phyloP scores from a whole-genome alignment of 73 alveolate species.

The Paramecium caudatum region DNA sequence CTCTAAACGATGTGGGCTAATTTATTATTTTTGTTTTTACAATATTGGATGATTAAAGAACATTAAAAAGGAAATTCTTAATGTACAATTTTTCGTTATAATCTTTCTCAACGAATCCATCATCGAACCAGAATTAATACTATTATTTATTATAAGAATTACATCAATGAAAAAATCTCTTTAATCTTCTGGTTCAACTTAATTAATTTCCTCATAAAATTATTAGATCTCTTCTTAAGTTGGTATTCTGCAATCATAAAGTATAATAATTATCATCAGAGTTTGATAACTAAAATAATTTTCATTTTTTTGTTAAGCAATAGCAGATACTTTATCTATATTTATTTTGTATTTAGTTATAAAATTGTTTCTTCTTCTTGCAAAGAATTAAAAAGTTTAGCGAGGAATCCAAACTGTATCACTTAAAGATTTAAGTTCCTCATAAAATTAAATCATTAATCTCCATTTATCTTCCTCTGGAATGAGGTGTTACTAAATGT shows the following conservation, averaged over 20 bases:
- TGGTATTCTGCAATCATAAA: slow-evolving; percentile 36
- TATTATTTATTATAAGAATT: not conserved
- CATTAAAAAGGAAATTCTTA: slow-evolving; percentile 14
- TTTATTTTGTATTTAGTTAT: not conserved
- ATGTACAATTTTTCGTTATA: not conserved
- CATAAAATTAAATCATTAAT: slow-evolving; percentile 1
- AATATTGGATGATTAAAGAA: not conserved
- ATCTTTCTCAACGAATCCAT: not conserved
- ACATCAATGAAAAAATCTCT: slow-evolving; percentile 14
- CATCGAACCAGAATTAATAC: slow-evolving; percentile 41
- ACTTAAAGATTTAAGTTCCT: slow-evolving; percentile 12
- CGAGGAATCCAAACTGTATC: slow-evolving; percentile 36
- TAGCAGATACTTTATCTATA: not conserved
- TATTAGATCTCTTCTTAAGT: slow-evolving; percentile 26
- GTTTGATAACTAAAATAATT: slow-evolving; percentile 11
- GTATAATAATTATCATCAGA: not conserved
- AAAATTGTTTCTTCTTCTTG: slow-evolving; percentile 12
- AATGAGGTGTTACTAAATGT: slow-evolving; percentile 3
- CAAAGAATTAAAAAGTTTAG: not conserved
- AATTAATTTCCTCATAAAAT: not conserved
- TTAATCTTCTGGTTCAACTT: slow-evolving; percentile 29
- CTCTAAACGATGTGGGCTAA: slow-evolving; percentile 3
- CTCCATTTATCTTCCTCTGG: slow-evolving; percentile 14
- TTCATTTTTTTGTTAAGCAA: not conserved
- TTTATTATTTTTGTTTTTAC: not conserved